Evolutionary conservation across 1,139 yeast genomes (phyloP).

Genomic region (Maudiozyma humilis): DNA sequence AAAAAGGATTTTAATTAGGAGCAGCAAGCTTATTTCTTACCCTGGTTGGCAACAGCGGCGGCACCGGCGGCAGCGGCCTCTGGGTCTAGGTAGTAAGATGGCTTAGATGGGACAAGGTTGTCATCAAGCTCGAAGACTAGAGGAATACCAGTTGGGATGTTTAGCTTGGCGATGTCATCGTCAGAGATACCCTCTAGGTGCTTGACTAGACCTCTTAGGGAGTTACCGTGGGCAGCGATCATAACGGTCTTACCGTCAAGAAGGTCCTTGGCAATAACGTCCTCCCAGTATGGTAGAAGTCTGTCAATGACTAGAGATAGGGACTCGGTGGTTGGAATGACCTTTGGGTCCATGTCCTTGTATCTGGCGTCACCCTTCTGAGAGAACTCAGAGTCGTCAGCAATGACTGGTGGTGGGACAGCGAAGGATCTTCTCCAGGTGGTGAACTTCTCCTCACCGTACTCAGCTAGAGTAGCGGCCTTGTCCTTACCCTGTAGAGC

Average conservation of each 20-base stretch:
- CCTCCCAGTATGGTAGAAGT: conserved; percentile 97
- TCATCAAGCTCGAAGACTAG: conserved; percentile 93
- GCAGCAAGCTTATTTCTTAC: conserved; percentile 39
- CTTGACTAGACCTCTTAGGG: conserved; percentile 93
- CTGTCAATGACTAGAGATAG: conserved; percentile 93
- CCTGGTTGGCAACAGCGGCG: conserved; percentile 98
- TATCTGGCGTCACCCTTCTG: conserved; percentile 84
- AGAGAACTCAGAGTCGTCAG: conserved; percentile 68
- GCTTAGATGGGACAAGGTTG: conserved; percentile 80
- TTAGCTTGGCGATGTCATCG: conserved; percentile 84
- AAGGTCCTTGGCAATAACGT: conserved; percentile 79
- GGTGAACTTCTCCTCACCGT: conserved; percentile 90
- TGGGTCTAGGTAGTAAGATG: conserved; percentile 95
- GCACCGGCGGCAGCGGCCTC: conserved; percentile 99
- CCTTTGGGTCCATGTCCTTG: conserved; percentile 71
- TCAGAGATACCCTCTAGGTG: conserved; percentile 92
- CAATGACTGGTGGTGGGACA: conserved; percentile 90
- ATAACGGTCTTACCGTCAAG: conserved; percentile 82
- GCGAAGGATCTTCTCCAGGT: conserved; percentile 97
- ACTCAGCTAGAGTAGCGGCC: conserved; percentile 81
- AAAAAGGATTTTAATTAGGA: background rate
- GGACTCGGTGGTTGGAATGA: conserved; percentile 90
- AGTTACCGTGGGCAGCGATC: conserved; percentile 97
- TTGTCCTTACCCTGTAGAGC: conserved; percentile 98
- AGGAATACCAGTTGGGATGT: conserved; percentile 98